Base-by-base conservation (phyloP, 1,284 basidiomycete species). In the Ceratobasidium sp. region DNA sequence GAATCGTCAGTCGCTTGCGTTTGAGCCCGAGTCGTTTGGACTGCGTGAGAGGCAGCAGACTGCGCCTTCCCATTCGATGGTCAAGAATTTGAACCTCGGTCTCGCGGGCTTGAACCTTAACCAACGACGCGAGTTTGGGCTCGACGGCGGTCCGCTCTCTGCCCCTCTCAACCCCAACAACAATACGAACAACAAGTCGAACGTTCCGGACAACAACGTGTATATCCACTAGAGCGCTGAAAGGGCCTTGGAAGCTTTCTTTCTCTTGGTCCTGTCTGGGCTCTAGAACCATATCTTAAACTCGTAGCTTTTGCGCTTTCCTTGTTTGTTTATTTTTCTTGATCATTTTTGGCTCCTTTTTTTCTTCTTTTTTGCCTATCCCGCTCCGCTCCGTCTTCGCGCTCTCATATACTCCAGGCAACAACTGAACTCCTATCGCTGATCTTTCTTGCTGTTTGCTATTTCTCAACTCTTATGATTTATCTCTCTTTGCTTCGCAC, bases 141-240 rank as follows among this genome's bases (percentile, higher is more conserved):
- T 76, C 49, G 73, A 76, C 49, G 44, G 40, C 39, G 63, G 73
- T 33, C 73, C 73, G 23, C 63, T 76, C 51, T 66, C 49, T 46
- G 73, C 73, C 3, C 73, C 73, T 42, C 61, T 76, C 39, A 53
- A 23, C 23, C 51, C 28, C 7, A 51, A 51, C 44, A 64, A 63
- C 58, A 33, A 49, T 20, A 67, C n/a, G 46, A 26, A 26, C 56
- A 70, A 55, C 68, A 71, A 71, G 53, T 55, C 69, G 55, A 58
- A 53, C 23, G 55, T n/a, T 15, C 23, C 53, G 53, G 69, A 64
- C 61, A 66, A 66, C 49, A 76, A 56, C 63, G 63, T 76, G 61
- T 76, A 76, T 76, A 66, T 76, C 61, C 73, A 76, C 73, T 76
- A 76, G 73, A 67, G 73, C 63, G 33, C 73, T 67, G 73, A 67